Conservation (phyloP, 23 red algal genomes). For the Gracilariopsis chorda region DNA sequence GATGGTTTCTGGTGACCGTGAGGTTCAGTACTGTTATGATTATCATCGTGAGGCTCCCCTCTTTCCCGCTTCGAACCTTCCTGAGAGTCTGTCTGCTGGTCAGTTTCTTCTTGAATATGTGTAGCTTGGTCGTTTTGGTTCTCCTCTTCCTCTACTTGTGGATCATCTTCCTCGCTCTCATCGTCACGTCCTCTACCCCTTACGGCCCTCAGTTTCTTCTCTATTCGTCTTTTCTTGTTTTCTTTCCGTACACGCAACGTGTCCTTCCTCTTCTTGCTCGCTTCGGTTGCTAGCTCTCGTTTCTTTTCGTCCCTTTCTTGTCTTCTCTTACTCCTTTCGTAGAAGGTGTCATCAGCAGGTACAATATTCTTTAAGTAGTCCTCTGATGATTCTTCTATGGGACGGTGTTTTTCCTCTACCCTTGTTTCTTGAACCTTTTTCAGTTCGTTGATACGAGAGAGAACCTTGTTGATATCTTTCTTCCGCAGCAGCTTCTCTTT, state of each 20-base stretch:
- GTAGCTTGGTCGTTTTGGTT: neutral
- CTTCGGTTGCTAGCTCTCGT: neutral
- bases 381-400: neutral
- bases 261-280: neutral
- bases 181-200: neutral
- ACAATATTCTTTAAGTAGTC: neutral
- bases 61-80: neutral
- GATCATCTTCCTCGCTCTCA: neutral
- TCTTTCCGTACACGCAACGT: neutral
- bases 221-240: neutral
- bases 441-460: neutral
- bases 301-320: conserved; percentile 1
- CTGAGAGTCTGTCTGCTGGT: neutral
- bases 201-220: neutral
- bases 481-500: neutral
- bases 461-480: neutral
- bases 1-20: neutral
- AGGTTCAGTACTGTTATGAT: neutral
- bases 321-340: neutral
- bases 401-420: neutral
- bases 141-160: neutral
- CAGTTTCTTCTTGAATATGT: neutral
- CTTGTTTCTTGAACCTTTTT: neutral
- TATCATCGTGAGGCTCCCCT: neutral
- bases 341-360: neutral